phyloP scores from a whole-genome alignment of 1,139 yeast genomes.

The Lodderomyces metapsilosis region DNA sequence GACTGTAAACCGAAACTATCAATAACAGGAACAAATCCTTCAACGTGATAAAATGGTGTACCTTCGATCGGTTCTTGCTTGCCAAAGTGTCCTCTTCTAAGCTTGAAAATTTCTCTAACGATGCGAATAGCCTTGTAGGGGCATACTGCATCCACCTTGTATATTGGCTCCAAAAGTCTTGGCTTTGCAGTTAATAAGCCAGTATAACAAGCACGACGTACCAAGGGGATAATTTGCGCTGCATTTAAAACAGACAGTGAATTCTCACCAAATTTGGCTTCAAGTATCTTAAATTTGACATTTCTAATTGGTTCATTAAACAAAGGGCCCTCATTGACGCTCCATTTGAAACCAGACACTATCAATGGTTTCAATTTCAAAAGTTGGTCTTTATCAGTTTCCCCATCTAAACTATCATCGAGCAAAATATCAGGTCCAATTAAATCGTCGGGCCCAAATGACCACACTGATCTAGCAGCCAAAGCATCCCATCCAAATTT shows the following conservation, averaged over 20 bases:
- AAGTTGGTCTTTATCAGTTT: slow-evolving; percentile 59
- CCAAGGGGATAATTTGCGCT: slow-evolving; percentile 81
- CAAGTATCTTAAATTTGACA: slow-evolving; percentile 60
- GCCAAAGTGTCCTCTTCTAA: slow-evolving; percentile 56
- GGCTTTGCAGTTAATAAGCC: slow-evolving; percentile 82
- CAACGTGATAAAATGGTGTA: slow-evolving; percentile 62
- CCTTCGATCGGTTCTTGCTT: slow-evolving; percentile 64
- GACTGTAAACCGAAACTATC: slow-evolving; percentile 90
- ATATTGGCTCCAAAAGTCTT: slow-evolving; percentile 77
- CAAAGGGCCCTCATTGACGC: slow-evolving; percentile 82
- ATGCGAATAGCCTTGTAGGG: slow-evolving; percentile 43
- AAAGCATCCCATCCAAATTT: slow-evolving; percentile 79
- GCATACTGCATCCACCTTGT: slow-evolving; percentile 60
- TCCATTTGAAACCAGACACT: slow-evolving; percentile 81
- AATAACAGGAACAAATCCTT: slow-evolving; percentile 78
- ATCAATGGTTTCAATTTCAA: slow-evolving; percentile 51
- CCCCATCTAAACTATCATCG: slow-evolving; percentile 74
- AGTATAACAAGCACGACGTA: slow-evolving; percentile 80
- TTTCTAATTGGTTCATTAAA: slow-evolving; percentile 80
- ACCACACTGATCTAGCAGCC: slow-evolving; percentile 82
- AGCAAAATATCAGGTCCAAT: slow-evolving; percentile 58
- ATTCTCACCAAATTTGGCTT: slow-evolving; percentile 30
- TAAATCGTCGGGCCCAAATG: slow-evolving; percentile 63
- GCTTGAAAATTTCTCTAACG: slow-evolving; percentile 51
- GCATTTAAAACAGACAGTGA: slow-evolving; percentile 42